Conservation (phyloP, 176 grass and related monocot genomes). For the Areca catechu region DNA sequence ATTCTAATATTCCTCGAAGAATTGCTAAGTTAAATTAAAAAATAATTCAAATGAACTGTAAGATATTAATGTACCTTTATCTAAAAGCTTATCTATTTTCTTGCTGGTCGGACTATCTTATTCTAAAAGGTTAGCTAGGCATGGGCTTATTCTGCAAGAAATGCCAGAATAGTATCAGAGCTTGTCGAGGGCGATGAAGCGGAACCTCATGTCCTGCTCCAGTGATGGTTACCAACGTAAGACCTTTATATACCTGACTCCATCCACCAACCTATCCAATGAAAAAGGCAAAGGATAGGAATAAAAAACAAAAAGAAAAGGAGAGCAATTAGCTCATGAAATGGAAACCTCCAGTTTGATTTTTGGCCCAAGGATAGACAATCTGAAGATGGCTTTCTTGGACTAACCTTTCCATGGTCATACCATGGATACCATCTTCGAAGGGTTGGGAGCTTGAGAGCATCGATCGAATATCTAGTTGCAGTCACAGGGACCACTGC, state of each 20-base stretch:
- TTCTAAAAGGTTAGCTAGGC: constrained; percentile 2
- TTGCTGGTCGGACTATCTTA: too few species aligned
- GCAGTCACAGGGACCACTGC: constrained; percentile 96
- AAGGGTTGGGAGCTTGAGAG: constrained; percentile 71
- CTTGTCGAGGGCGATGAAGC: constrained; percentile 30
- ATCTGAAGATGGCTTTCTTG: not conserved
- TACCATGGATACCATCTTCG: constrained; percentile 89
- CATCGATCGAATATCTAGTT: constrained; percentile 84
- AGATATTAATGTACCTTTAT: too few species aligned
- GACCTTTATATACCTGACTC: constrained; percentile 90
- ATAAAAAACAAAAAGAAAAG: too few species aligned
- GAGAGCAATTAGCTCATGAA: too few species aligned
- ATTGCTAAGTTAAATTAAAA: too few species aligned
- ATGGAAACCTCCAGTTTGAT: too few species aligned
- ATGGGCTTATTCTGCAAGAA: constrained; percentile 33
- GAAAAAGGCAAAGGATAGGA: constrained; percentile 2
- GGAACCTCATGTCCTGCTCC: constrained; percentile 58
- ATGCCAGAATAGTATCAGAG: constrained; percentile 30
- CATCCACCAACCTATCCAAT: constrained; percentile 76
- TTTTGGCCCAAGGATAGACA: too few species aligned
- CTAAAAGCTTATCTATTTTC: too few species aligned
- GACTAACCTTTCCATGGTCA: constrained; percentile 68
- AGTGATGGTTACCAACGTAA: constrained; percentile 67
- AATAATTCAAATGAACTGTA: too few species aligned
- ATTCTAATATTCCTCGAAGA: not conserved